Conservation (phyloP, 2,329 filamentous ascomycete species). For the Fusarium beomiforme region DNA sequence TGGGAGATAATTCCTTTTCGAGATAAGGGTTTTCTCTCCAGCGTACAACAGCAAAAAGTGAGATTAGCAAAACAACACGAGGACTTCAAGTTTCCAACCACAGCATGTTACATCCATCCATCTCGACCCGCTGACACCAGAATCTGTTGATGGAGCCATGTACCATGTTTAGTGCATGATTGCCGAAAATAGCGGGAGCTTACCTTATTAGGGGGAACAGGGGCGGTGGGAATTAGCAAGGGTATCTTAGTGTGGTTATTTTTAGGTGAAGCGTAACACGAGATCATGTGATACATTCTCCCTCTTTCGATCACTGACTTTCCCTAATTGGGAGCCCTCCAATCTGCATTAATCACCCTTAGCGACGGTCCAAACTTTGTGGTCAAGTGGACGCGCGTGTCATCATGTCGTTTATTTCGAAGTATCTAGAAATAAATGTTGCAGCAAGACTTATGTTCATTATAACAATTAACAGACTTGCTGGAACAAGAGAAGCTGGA, state of each 20-base stretch:
- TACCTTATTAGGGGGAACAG: conserved; percentile 15
- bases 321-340: conserved; percentile 16
- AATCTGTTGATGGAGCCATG: conserved; percentile 20
- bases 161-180: conserved; percentile 35
- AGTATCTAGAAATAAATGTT: not conserved
- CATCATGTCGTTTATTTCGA: not conserved
- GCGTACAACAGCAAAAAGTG: not conserved
- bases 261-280: conserved; percentile 43
- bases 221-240: conserved; percentile 6
- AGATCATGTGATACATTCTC: conserved; percentile 43
- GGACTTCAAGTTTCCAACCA: not conserved
- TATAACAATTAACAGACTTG: not conserved
- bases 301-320: conserved; percentile 12
- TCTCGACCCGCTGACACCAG: not conserved
- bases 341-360: not conserved
- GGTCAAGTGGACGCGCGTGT: not conserved
- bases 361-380: conserved; percentile 1
- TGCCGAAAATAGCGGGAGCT: conserved; percentile 34
- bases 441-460: not conserved
- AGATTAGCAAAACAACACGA: conserved; percentile 7
- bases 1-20: not conserved
- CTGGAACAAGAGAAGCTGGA: not conserved
- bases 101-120: not conserved
- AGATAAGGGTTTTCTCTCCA: not conserved
- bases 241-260: conserved; percentile 33